phyloP scores from a whole-genome alignment of 805 yeast genomes.

The Teunomyces aglyptinius region DNA sequence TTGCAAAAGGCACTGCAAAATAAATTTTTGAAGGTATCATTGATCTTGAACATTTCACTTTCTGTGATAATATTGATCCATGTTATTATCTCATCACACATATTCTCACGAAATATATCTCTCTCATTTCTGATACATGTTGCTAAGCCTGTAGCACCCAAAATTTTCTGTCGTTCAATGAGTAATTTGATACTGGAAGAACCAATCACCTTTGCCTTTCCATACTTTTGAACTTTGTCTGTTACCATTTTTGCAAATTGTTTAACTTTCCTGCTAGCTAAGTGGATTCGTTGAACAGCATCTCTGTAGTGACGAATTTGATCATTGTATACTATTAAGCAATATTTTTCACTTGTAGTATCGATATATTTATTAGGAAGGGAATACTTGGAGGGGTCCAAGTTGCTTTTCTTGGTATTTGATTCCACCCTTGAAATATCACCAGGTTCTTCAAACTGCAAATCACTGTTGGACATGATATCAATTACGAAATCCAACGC shows the following conservation, averaged over 20 bases:
- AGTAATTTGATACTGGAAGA: conserved; percentile 52
- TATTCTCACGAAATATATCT: conserved; percentile 75
- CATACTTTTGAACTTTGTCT: conserved; percentile 56
- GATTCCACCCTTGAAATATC: conserved; percentile 22
- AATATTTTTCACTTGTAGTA: conserved; percentile 45
- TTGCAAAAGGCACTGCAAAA: conserved; percentile 58
- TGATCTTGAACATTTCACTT: conserved; percentile 51
- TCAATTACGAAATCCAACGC: conserved; percentile 61
- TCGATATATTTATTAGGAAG: conserved; percentile 33
- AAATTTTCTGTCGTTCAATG: conserved; percentile 50
- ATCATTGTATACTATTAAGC: conserved; percentile 70
- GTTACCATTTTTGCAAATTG: conserved; percentile 76
- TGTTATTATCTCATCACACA: conserved; percentile 67
- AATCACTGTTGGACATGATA: conserved; percentile 50
- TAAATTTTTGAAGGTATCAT: conserved; percentile 44
- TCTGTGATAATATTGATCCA: conserved; percentile 64
- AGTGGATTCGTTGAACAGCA: conserved; percentile 61
- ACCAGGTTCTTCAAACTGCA: conserved; percentile 34
- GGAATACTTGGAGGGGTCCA: conserved; percentile 45
- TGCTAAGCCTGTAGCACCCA: conserved; percentile 64
- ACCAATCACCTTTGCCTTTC: conserved; percentile 67
- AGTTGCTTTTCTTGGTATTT: conserved; percentile 29
- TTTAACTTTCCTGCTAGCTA: conserved; percentile 60
- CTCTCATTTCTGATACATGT: conserved; percentile 64
- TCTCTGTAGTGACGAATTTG: conserved; percentile 74